Base-by-base conservation (phyloP, 805 yeast species). In the Yamadazyma insecticola region DNA sequence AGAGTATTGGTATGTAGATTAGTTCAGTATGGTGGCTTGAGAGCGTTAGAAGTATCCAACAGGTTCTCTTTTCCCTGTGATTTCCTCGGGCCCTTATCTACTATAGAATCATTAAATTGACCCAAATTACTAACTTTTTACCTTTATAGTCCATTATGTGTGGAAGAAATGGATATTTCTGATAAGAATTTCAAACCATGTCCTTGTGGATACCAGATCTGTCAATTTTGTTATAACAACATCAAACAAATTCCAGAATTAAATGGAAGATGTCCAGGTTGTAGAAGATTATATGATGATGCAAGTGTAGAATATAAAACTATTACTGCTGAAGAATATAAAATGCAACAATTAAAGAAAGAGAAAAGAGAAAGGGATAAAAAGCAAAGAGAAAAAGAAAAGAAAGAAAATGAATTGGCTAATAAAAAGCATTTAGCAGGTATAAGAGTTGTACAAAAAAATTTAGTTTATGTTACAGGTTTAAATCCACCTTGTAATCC, bases 111-210 rank as follows among this genome's bases (percentile, higher is more conserved):
- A n/a, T n/a, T n/a, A n/a, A n/a, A n/a, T n/a, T n/a, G n/a, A n/a
- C n/a, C n/a, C n/a, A n/a, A n/a, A n/a, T n/a, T n/a, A n/a, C n/a
- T 19, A 19, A 8, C n/a, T n/a, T n/a, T n/a, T n/a, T n/a, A n/a
- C n/a, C n/a, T 13, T n/a, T n/a, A n/a, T n/a, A n/a, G 96, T 63
- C 98, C 98, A 35, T 74, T 92, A 41, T 92, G 99, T 67, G 90
- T 89, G 51, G 99, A 92, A 61, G 97, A 92, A 55, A 81, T 92
- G 88, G 99, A 92, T 59, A 78, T 90, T 28, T 83, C 95, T 12
- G 98, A 92, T 60, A 87, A 84, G 52, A 86, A 88, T 63, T 92
- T 92, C 70, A 87, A 83, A 57, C 99, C 99, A n/a, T 92, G 99
- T 67, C 97, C 97, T 1, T 92, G 99, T 65, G 99, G 99, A 13